phyloP scores from a whole-genome alignment of 148 eudicot species.

The Vaccinium vitisidaea region DNA sequence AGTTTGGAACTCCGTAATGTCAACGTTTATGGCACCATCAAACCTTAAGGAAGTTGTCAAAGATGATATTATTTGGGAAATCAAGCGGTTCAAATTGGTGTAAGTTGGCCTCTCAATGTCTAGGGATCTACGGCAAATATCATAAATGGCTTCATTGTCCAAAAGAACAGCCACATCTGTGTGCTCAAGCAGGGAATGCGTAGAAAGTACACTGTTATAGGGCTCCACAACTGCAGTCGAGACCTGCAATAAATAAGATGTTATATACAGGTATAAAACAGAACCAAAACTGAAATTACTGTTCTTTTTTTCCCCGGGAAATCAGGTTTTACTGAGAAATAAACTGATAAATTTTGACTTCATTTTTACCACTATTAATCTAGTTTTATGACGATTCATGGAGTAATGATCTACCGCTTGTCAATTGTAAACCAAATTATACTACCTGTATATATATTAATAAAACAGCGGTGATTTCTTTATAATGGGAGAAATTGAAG shows the following conservation, averaged over 20 bases:
- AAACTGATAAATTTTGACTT: not conserved
- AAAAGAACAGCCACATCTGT: conserved; percentile 59
- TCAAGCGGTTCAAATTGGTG: conserved; percentile 55
- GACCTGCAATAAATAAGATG: conserved; percentile 41
- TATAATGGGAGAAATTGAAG: not conserved
- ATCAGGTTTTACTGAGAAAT: not conserved
- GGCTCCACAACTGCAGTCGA: conserved; percentile 72
- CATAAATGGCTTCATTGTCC: conserved; percentile 70
- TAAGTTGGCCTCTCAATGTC: conserved; percentile 63
- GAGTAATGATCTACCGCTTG: not conserved
- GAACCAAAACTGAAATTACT: not conserved
- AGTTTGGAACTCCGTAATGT: conserved; percentile 61
- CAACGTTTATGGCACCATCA: conserved; percentile 72
- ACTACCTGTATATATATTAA: not conserved
- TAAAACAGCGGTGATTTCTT: not conserved
- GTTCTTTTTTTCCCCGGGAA: not conserved
- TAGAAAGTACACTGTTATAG: conserved; percentile 66
- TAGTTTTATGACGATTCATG: not conserved
- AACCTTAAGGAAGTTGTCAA: conserved; percentile 63
- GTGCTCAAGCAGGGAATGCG: conserved; percentile 66
- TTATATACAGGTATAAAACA: not conserved
- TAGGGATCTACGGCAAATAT: conserved; percentile 57
- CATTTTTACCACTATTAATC: not conserved
- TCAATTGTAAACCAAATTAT: not conserved
- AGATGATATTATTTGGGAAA: conserved; percentile 59